Percentiles rank a stretch among this genome's conserved stretches.
Conservation (phyloP, 371 early-diverging fungal species). For the Mortierella sp. region DNA sequence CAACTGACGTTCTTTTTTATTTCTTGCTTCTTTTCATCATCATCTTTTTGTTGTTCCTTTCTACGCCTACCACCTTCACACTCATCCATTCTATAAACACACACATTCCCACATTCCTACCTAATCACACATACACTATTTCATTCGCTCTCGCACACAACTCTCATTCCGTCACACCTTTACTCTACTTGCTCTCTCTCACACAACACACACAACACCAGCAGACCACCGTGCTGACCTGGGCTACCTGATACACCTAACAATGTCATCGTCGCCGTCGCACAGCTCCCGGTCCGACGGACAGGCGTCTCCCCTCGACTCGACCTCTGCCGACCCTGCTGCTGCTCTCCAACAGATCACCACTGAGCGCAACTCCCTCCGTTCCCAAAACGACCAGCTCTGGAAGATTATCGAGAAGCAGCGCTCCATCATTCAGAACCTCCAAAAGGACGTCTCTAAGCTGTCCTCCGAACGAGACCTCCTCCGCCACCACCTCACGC, state of each 20-base stretch:
- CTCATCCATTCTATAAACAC: too few relatives aligned
- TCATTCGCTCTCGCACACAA: too few relatives aligned
- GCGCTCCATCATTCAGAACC: conserved; percentile 82
- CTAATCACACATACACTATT: too few relatives aligned
- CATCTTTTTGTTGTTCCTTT: too few relatives aligned
- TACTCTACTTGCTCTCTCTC: neutral
- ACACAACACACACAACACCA: neutral
- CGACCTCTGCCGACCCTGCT: conserved; percentile 17
- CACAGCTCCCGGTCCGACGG: conserved; percentile 49
- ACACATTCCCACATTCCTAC: too few relatives aligned
- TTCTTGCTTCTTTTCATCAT: too few relatives aligned
- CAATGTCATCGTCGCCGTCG: conserved; percentile 32
- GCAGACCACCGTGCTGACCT: neutral
- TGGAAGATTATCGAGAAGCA: conserved; percentile 95
- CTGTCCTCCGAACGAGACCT: conserved; percentile 70
- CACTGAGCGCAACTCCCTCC: conserved; percentile 74
- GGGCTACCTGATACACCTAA: neutral
- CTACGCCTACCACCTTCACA: too few relatives aligned
- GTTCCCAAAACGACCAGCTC: conserved; percentile 87
- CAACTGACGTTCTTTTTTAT: too few relatives aligned
- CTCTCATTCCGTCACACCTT: too few relatives aligned
- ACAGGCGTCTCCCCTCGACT: conserved; percentile 33
- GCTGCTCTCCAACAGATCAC: conserved; percentile 56
- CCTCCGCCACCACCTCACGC: conserved; percentile 48
- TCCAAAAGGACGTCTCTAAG: conserved; percentile 71